A percentile compares a stretch with the other conserved stretches of the same genome.
Conservation (phyloP, 75 land plant species). For the Selaginella moellendorffii region DNA sequence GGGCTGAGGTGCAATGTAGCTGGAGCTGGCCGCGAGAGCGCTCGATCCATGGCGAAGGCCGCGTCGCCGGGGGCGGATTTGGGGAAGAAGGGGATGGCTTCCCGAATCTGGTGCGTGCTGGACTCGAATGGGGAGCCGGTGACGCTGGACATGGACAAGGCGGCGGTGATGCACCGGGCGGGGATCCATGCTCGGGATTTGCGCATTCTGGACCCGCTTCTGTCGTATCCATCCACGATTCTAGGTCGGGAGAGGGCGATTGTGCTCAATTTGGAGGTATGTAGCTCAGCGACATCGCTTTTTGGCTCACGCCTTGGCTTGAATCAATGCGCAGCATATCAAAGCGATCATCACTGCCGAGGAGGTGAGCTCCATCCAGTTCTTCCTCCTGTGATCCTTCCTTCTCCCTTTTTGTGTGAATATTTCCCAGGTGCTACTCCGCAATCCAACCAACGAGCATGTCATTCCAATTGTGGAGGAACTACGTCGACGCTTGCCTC, state of each 20-base stretch:
- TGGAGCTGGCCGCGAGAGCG: too few relatives aligned
- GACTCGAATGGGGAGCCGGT: slow-evolving; percentile 45
- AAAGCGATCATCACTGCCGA: slow-evolving; percentile 91
- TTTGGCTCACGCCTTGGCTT: not conserved
- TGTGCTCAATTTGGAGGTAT: slow-evolving; percentile 86
- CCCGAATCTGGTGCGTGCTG: slow-evolving; percentile 63
- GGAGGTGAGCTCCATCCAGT: slow-evolving; percentile 38
- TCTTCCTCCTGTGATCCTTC: not conserved
- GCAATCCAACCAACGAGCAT: slow-evolving; percentile 75
- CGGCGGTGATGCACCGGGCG: slow-evolving; percentile 83
- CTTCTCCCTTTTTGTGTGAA: not conserved
- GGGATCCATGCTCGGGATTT: slow-evolving; percentile 87
- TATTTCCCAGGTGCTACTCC: slow-evolving; percentile 65
- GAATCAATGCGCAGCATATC: slow-evolving; percentile 76
- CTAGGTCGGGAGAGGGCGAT: slow-evolving; percentile 86
- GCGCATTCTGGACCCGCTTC: slow-evolving; percentile 71
- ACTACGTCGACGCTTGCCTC: slow-evolving; percentile 60
- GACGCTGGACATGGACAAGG: slow-evolving; percentile 70
- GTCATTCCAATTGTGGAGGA: slow-evolving; percentile 93
- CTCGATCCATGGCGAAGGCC: too few relatives aligned
- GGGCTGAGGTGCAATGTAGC: too few relatives aligned
- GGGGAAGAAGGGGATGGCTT: slow-evolving; percentile 29
- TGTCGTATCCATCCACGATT: slow-evolving; percentile 87
- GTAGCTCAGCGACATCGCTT: not conserved
- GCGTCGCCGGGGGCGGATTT: not conserved